Base-by-base conservation (phyloP, 2,329 filamentous ascomycete species). In the Pezicula carpinea region DNA sequence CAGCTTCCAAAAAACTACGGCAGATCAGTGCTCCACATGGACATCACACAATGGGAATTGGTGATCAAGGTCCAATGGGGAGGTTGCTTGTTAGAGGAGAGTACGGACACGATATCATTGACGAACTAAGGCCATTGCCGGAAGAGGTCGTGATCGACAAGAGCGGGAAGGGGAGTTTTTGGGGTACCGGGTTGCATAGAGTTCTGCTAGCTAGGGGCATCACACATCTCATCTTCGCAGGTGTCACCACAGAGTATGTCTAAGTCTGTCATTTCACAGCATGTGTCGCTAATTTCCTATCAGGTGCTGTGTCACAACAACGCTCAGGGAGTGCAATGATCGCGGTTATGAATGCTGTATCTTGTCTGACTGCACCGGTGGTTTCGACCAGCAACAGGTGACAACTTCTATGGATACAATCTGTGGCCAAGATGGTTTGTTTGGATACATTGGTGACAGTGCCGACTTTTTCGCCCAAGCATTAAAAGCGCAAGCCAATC, bases 341-440 rank as follows among this genome's bases (percentile, higher is more conserved):
- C 71, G 79, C n/a, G 79, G 79, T 0, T 81, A 79, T 52, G 75
- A 82, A 55, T 79, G 74, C 60, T 81, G 77, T 65, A 68, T 74
- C 14, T 60, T 76, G 17, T 64, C 62, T 6, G 70, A 76, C 54
- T 75, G 69, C 51, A 76, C 73, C 0, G 68, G 67, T 39, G 73
- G 74, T 1, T 76, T 76, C 47, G 69, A 74, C 44, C 59, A 63
- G 10, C 64, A 67, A n/a, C 70, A 72, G 53, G 73, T 73, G 14
- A 62, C 60, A 17, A 67, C 66, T 4, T 70, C 72, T 4, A 57
- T 77, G n/a, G 73, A 76, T 48, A 76, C 71, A 53, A 64, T 77
- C 23, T 71, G 69, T 52, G 70, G 70, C 35, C 73, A 72, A 43
- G 74, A 77, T 54, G 74, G 75, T 1, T 65, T 76, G 0, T 76